phyloP scores from a whole-genome alignment of 306 rosid genomes.

The Rosa lucieae region DNA sequence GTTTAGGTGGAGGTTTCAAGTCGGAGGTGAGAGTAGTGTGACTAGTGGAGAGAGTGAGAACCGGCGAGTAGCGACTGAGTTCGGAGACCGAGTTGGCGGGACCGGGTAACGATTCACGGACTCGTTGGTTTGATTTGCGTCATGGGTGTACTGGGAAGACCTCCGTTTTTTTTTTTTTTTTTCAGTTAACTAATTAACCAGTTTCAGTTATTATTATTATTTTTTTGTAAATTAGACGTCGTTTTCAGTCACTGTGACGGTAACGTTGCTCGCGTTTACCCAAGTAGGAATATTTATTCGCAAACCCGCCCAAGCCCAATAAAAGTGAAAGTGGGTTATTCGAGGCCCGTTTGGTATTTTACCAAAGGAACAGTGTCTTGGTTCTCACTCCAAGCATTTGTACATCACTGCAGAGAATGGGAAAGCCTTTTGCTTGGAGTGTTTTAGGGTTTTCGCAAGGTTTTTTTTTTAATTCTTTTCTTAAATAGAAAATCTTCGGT shows the following conservation, averaged over 20 bases:
- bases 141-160: background rate
- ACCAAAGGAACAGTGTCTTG: too few relatives aligned
- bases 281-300: background rate
- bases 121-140: slow-evolving; percentile 7
- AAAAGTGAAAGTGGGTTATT: background rate
- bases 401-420: too few relatives aligned
- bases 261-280: background rate
- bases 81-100: background rate
- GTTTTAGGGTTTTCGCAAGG: too few relatives aligned
- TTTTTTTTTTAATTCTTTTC: too few relatives aligned
- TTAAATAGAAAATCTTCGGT: too few relatives aligned
- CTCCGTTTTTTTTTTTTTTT: background rate
- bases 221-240: background rate
- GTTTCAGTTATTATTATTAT: background rate
- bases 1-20: background rate
- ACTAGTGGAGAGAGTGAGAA: background rate
- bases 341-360: background rate
- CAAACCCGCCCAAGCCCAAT: background rate
- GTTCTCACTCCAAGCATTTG: too few relatives aligned
- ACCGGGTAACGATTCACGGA: slow-evolving; percentile 7
- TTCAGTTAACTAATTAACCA: background rate
- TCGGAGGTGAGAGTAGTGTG: background rate
- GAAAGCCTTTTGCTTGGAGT: too few relatives aligned
- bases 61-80: background rate
- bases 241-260: background rate